phyloP scores from a whole-genome alignment of 1,139 yeast genomes.

The Debaryomycetaceae sp. region DNA sequence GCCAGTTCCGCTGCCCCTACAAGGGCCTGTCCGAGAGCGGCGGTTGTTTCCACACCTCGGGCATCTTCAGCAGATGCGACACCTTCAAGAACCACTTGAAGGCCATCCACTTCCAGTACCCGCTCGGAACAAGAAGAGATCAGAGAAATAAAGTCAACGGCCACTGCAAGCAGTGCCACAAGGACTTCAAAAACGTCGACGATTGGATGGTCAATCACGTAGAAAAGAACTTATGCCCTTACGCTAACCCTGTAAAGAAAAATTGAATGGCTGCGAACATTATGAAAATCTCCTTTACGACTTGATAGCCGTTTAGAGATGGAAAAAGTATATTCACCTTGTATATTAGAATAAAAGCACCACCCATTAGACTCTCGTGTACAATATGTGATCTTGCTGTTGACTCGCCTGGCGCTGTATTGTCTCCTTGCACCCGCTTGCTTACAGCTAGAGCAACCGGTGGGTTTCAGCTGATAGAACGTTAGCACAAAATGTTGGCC shows the following conservation, averaged over 20 bases:
- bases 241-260: constrained; percentile 20
- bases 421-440: too few species aligned
- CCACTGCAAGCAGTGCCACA: constrained; percentile 72
- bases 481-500: too few species aligned
- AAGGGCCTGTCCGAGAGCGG: constrained; percentile 26
- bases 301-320: neutral
- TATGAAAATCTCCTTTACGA: neutral
- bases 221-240: constrained; percentile 52
- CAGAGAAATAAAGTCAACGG: constrained; percentile 70
- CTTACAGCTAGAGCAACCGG: too few species aligned
- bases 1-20: constrained; percentile 47
- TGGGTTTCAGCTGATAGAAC: too few species aligned
- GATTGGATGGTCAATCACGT: constrained; percentile 77
- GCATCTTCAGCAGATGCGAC: constrained; percentile 84
- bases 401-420: too few species aligned
- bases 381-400: too few species aligned
- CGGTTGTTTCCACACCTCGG: constrained; percentile 71
- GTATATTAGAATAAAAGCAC: neutral
- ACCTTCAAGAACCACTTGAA: constrained; percentile 88
- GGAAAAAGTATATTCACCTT: neutral
- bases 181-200: constrained; percentile 63
- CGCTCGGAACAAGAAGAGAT: constrained; percentile 78
- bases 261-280: constrained; percentile 4
- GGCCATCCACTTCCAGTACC: constrained; percentile 87
- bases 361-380: too few species aligned